Evolutionary conservation across 371 early-diverging fungal genomes (phyloP), one percentile per base, ranked within the genome.

Genomic region (Rhizopus sp.): DNA sequence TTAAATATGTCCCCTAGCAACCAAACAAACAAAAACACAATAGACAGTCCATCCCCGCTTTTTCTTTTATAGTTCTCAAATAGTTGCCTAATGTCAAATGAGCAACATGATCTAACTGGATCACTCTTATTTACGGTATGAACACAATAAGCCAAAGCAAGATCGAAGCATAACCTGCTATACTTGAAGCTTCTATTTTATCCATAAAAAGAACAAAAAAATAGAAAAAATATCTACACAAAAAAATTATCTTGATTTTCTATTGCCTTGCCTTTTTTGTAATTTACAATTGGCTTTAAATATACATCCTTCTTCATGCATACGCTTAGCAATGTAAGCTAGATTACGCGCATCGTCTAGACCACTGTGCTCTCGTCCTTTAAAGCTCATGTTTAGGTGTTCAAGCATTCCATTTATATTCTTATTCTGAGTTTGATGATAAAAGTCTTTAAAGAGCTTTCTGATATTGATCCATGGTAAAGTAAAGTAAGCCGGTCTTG

Each of bases 321-420:
- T 77, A 8, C 57, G 62, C 29, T 66, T 75, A 1, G 80, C 86
- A 33, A 90, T 86, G 31, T 72, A 59, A 23, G 74, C 83, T 5
- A 91, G 72, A 69, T 89, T 91, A 33, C 82, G 55, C 0, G 93
- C 82, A 69, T 94, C 93, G 64, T 92, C 92, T 42, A 91, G 72
- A 0, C 94, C 94, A 7, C 85, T 86, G 64, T 93, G 94, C 52
- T 85, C 79, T 53, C 85, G 66, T 9, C 94, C 94, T 54, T 84
- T 71, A 64, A 92, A 90, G 13, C 53, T 32, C 77, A 89, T 67
- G 1, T 73, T 73, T 29, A 91, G 58, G 9, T 62, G 67, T 5
- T 50, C 44, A 38, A 93, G 65, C 92, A 92, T 93, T 2, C 71
- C 73, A 3, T 54, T 63, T 35, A 91, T 81, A 53, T 86, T 88